Evolutionary conservation across 164 flowering plant genomes (phyloP), one percentile per base, ranked within the genome.

Genomic region (Kalanchoe fedtschenkoi): DNA sequence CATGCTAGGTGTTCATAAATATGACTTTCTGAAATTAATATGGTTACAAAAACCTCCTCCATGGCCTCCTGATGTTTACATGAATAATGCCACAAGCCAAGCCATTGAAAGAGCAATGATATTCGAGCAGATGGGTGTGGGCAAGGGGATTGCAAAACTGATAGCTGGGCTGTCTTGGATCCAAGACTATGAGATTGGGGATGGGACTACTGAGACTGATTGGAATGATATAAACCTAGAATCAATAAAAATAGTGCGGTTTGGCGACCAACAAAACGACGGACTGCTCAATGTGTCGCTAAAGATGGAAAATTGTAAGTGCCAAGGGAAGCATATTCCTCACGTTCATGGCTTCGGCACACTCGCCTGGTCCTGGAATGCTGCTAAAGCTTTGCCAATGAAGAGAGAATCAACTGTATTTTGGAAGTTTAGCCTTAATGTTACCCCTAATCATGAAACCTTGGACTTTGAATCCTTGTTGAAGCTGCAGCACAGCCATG

Each of bases 121-220:
- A 71, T 74, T 92, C 81, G 95, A 92, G 78, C 93, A 76, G 72
- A 92, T 92, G 98, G 98, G 89, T 68, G 98, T 89, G 59, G 96
- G 82, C 71, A 92, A 85, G 69, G 96, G 89, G 56, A 92, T 89
- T 70, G 97, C 86, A 9, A 92, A 92, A 73, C 71, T 92, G 71
- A 81, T 92, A 95, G 98, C 88, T 67, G 97, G 88, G 56, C 68
- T 93, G 47, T 93, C 98, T 0, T 81, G 87, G 32, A 93, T 97
- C 70, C 97, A 93, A 75, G 98, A 93, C 66, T 90, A 93, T 77
- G 98, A 90, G 72, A 90, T 93, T 56, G 97, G 97, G 70, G 98
- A 93, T 78, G 98, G 98, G 15, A 93, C 98, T 2, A 93, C 97
- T 51, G 98, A n/a, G n/a, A n/a, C n/a, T n/a, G n/a, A n/a, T n/a